These are phyloP conservation scores for Carex sylvatica DNA, from an alignment of 202 grass and related monocot species.

Conservation along the genomic window DNA sequence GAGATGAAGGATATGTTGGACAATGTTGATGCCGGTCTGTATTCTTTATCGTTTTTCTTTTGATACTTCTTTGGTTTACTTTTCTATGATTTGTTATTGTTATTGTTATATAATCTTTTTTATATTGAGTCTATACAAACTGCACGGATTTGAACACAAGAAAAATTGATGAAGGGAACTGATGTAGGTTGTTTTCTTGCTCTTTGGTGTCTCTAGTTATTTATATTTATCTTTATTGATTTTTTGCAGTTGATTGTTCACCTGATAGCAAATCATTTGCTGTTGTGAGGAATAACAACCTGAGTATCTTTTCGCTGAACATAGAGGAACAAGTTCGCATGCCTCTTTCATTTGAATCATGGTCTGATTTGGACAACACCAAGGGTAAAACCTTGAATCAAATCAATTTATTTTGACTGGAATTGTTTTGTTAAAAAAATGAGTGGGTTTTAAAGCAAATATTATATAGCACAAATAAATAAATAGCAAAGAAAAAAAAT, in stretches of 20 bases:
- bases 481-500: background rate
- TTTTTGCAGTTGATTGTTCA: constrained; percentile 69
- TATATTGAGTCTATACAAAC: background rate
- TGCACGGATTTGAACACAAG: background rate
- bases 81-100: constrained; percentile 18
- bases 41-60: constrained; percentile 5
- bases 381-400: constrained; percentile 18
- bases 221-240: constrained; percentile 30
- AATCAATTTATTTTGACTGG: background rate
- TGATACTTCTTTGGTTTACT: constrained; percentile 1
- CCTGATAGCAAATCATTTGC: constrained; percentile 63
- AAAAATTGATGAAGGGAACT: background rate
- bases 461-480: background rate
- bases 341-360: constrained; percentile 68
- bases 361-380: constrained; percentile 50
- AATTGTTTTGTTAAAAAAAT: background rate
- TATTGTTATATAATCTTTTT: background rate
- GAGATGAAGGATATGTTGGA: constrained; percentile 56
- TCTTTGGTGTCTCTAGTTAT: background rate
- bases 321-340: constrained; percentile 63
- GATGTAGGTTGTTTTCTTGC: background rate
- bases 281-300: constrained; percentile 55
- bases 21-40: constrained; percentile 76
- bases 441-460: background rate
- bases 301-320: constrained; percentile 68